phyloP scores from a whole-genome alignment of 2,329 filamentous ascomycete genomes.

The Scleromitrula shiraiana region DNA sequence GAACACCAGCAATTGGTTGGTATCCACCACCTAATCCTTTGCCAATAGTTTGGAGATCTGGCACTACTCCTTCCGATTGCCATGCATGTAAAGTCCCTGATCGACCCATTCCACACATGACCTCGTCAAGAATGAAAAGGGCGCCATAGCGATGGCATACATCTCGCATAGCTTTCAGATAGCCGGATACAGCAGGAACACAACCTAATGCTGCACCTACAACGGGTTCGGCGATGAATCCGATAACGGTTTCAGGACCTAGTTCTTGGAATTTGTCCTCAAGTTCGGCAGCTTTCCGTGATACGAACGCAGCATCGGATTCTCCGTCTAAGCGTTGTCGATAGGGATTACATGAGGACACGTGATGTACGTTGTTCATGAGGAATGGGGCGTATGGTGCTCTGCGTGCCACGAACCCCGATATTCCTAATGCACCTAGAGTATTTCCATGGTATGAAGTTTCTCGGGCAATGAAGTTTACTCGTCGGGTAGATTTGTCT shows the following conservation, averaged over 20 bases:
- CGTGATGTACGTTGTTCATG: slow-evolving; percentile 43
- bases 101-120: slow-evolving; percentile 53
- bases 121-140: slow-evolving; percentile 70
- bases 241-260: slow-evolving; percentile 55
- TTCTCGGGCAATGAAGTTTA: slow-evolving; percentile 55
- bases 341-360: slow-evolving; percentile 59
- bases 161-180: slow-evolving; percentile 58
- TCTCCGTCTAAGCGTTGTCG: slow-evolving; percentile 44
- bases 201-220: slow-evolving; percentile 64
- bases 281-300: slow-evolving; percentile 50
- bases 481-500: slow-evolving; percentile 36
- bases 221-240: slow-evolving; percentile 56
- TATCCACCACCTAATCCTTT: slow-evolving; percentile 61
- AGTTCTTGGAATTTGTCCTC: slow-evolving; percentile 53
- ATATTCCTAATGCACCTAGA: slow-evolving; percentile 50
- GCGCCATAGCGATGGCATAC: slow-evolving; percentile 66
- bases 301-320: slow-evolving; percentile 46
- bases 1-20: slow-evolving; percentile 50
- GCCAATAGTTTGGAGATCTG: slow-evolving; percentile 59
- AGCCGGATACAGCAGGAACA: slow-evolving; percentile 57
- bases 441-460: slow-evolving; percentile 66
- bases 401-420: slow-evolving; percentile 52
- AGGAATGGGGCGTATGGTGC: slow-evolving; percentile 50
- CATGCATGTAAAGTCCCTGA: slow-evolving; percentile 47
- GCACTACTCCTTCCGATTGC: slow-evolving; percentile 44